phyloP scores from a whole-genome alignment of 164 flowering plant genomes.

The Houttuynia cordata region DNA sequence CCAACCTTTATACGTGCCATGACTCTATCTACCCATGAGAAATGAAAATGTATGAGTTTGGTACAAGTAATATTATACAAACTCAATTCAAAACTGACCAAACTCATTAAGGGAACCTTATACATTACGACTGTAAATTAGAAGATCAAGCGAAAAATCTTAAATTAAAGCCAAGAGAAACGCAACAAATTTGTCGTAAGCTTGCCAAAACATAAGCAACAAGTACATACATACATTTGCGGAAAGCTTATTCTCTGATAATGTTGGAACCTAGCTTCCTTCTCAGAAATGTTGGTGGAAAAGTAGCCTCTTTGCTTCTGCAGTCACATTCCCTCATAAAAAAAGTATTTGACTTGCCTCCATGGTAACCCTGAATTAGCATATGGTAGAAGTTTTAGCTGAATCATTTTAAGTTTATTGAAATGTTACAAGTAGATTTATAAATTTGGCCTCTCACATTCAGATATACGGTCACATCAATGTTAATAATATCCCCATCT shows the following conservation, averaged over 20 bases:
- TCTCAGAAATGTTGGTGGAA: too few relatives aligned
- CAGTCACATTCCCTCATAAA: slow-evolving; percentile 71
- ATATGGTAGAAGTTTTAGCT: not conserved
- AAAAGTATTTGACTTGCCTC: slow-evolving; percentile 94
- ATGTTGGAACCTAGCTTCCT: too few relatives aligned
- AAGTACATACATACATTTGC: too few relatives aligned
- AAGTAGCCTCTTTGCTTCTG: slow-evolving; percentile 36
- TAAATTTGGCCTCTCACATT: slow-evolving; percentile 38
- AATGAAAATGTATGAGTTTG: not conserved
- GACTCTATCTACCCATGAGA: not conserved
- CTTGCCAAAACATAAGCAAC: too few relatives aligned
- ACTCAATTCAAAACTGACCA: not conserved
- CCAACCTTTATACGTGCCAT: not conserved
- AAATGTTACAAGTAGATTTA: not conserved
- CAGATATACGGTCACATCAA: slow-evolving; percentile 92
- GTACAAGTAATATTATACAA: too few relatives aligned
- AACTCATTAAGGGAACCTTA: too few relatives aligned
- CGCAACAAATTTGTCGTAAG: too few relatives aligned
- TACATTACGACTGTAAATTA: too few relatives aligned
- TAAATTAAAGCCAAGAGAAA: too few relatives aligned
- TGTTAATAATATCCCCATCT: slow-evolving; percentile 95
- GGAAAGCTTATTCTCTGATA: too few relatives aligned
- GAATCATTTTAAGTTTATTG: not conserved
- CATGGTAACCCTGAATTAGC: slow-evolving; percentile 77
- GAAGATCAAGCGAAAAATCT: too few relatives aligned